Evolutionary conservation across 331 rosid genomes (phyloP), one percentile per base, ranked within the genome.

Genomic region (Arachis monticola): DNA sequence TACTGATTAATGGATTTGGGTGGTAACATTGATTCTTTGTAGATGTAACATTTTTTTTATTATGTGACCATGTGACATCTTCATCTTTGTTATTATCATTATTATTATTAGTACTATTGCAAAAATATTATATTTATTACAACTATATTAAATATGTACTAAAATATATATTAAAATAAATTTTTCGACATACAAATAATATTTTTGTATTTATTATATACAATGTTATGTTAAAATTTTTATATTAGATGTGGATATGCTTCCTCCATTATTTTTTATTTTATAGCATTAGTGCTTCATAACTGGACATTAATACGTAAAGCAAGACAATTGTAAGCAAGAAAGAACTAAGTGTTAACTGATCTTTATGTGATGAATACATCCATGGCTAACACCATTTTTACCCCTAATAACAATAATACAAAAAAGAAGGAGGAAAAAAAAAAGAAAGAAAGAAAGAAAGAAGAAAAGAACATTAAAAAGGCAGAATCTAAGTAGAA

Each of bases 401-500:
- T 12, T 65, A 64, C 22, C 22, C 38, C 11, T 3, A 4, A 13
- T 9, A 7, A 30, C n/a, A 5, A 35, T 35, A 35, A 35, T 35
- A 35, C 40, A 35, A 35, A 35, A 35, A 35, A 22, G 27, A 22
- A 22, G 27, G 27, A 22, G 1, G 27, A 0, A 35, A 35, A 35
- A 35, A 32, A 3, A 35, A 35, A 35, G 4, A 35, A 35, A 3
- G 4, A 35, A 35, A 35, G 40, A 35, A 35, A 35, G 40, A 35
- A 17, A 52, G 10, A 41, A 9, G 72, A 76, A 45, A 17, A 13
- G 52, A 22, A 47, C 48, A 42, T 30, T 35, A 35, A 40, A 14
- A 68, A 51, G 69, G 30, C 59, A 53, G 61, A 79, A 79, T 83
- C 45, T 55, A 47, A 67, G 62, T 65, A 72, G 31, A 77, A 55